These are phyloP conservation scores for Periglandula ipomoeae DNA, from an alignment of 2,329 filamentous ascomycete genomes.

Conservation along the genomic window DNA sequence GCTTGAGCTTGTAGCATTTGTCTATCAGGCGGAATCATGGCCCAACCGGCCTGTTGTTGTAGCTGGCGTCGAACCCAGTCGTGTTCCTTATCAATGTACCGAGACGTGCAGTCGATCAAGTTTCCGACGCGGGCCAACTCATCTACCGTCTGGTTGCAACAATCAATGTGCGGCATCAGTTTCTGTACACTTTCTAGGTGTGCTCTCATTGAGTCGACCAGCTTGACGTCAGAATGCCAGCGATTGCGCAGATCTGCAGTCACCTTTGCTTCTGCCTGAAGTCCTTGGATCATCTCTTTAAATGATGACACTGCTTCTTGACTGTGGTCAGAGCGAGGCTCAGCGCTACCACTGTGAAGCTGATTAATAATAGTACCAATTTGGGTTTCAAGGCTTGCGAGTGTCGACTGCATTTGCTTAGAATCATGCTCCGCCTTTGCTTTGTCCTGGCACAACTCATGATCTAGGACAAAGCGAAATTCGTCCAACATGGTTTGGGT, in stretches of 20 bases:
- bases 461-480: conserved; percentile 14
- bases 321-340: not conserved
- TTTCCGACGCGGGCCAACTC: conserved; percentile 19
- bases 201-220: conserved; percentile 16
- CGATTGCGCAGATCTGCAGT: conserved; percentile 14
- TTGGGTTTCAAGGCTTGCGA: conserved; percentile 12
- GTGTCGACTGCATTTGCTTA: conserved; percentile 9
- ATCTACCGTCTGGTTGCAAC: conserved; percentile 16
- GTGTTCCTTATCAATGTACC: conserved; percentile 19
- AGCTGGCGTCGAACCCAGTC: conserved; percentile 21
- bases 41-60: not conserved
- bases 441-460: conserved; percentile 15
- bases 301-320: conserved; percentile 6
- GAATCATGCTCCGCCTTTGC: conserved; percentile 11
- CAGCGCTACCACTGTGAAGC: conserved; percentile 3
- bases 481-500: conserved; percentile 12
- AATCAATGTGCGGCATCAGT: conserved; percentile 17
- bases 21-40: not conserved
- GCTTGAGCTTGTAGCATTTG: not conserved
- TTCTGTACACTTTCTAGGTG: conserved; percentile 17
- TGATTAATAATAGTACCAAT: conserved; percentile 14
- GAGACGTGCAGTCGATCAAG: conserved; percentile 19
- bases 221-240: conserved; percentile 20
- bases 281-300: conserved; percentile 12
- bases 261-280: conserved; percentile 15